These are phyloP conservation scores for Talaromyces nanjingensis DNA, from an alignment of 495 filamentous ascomycete species.

Conservation along the genomic window DNA sequence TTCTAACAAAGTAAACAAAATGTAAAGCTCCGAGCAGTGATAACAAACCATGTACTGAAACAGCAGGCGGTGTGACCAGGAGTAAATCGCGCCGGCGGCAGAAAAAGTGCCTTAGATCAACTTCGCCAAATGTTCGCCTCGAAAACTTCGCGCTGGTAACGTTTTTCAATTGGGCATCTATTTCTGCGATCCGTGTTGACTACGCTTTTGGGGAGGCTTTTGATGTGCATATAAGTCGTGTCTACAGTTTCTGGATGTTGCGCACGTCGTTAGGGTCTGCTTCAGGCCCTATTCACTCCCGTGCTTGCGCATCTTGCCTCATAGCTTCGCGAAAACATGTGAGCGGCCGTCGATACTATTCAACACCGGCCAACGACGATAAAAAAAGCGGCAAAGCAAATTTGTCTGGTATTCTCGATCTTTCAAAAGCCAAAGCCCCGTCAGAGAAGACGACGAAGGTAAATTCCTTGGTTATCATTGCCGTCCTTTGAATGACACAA, in stretches of 20 bases:
- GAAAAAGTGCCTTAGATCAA: slow-evolving; percentile 1
- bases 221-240: background rate
- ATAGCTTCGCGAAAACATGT: slow-evolving; percentile 19
- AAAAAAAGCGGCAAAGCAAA: background rate
- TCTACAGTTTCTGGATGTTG: slow-evolving; percentile 27
- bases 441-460: background rate
- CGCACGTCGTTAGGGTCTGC: slow-evolving; percentile 34
- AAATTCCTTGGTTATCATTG: background rate
- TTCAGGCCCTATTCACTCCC: slow-evolving; percentile 29
- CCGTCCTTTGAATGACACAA: background rate
- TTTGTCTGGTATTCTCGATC: background rate
- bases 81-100: background rate
- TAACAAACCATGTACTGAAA: background rate
- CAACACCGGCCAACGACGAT: slow-evolving; percentile 9
- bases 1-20: background rate
- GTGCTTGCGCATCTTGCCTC: slow-evolving; percentile 32
- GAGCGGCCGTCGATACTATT: slow-evolving; percentile 22
- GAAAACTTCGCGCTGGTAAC: background rate
- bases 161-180: background rate
- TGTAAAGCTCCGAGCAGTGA: background rate
- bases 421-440: background rate
- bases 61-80: slow-evolving; percentile 1
- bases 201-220: background rate
- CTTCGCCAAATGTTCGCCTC: background rate
- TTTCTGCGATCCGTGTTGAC: background rate